A percentile compares a stretch with the other conserved stretches of the same genome.
These are phyloP conservation scores for Fusarium lyarnte DNA, from an alignment of 2,329 filamentous ascomycete genomes.

Conservation along the genomic window DNA sequence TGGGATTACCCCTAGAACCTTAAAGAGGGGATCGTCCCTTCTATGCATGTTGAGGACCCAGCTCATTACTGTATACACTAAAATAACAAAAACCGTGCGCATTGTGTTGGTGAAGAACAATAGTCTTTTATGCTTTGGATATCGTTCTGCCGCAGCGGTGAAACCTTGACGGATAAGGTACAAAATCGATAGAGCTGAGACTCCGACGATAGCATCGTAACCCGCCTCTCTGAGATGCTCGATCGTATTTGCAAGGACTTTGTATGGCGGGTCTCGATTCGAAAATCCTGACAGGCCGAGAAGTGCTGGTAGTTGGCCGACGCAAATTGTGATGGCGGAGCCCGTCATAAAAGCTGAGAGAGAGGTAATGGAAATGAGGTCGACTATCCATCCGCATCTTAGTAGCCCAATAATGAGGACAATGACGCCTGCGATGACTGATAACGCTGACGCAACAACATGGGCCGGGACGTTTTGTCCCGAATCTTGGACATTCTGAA, in stretches of 20 bases:
- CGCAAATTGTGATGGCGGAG: slow-evolving; percentile 87
- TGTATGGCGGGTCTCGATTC: slow-evolving; percentile 81
- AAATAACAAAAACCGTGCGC: slow-evolving; percentile 88
- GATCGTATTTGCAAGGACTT: slow-evolving; percentile 83
- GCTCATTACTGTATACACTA: slow-evolving; percentile 91
- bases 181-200: slow-evolving; percentile 81
- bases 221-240: slow-evolving; percentile 73
- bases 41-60: slow-evolving; percentile 81
- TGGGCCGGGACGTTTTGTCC: slow-evolving; percentile 68
- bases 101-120: slow-evolving; percentile 94
- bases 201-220: slow-evolving; percentile 86
- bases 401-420: slow-evolving; percentile 82
- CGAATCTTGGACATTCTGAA: slow-evolving; percentile 67
- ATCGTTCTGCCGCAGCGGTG: slow-evolving; percentile 72
- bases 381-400: slow-evolving; percentile 88
- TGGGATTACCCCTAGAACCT: slow-evolving; percentile 79
- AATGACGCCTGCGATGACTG: slow-evolving; percentile 80
- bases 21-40: slow-evolving; percentile 72
- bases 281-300: slow-evolving; percentile 82
- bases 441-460: slow-evolving; percentile 80
- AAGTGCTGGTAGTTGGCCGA: slow-evolving; percentile 83
- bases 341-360: slow-evolving; percentile 98
- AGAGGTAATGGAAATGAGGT: slow-evolving; percentile 89
- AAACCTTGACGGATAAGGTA: slow-evolving; percentile 78
- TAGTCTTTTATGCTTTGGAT: slow-evolving; percentile 74